Evolutionary conservation across 164 flowering plant genomes (phyloP), one percentile per base, ranked within the genome.

Genomic region (Litsea cubeba): DNA sequence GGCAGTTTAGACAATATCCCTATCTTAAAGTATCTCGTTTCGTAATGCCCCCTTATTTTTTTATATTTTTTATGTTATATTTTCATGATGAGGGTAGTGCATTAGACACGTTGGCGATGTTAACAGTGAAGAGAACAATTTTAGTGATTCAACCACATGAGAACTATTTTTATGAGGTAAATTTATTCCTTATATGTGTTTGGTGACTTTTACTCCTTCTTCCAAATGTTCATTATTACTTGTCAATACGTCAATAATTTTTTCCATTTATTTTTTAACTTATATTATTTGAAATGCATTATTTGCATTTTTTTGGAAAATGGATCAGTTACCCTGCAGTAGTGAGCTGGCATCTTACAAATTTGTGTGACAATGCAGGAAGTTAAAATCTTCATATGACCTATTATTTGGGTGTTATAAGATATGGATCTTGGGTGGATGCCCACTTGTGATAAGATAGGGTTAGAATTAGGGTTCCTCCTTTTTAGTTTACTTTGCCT

Each of bases 321-420:
- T 51, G 58, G 58, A 18, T 51, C 0, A 32, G 40, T 51, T 15
- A 3, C n/a, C 15, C 15, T 51, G 17, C 15, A 14, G 46, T 28
- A 26, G 40, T 2, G 32, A 28, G 68, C 10, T 65, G 2, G 68
- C 10, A 2, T 28, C 68, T 65, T 12, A 28, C 14, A 25, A 2
- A 24, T 65, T 65, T 65, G 40, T 65, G 14, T 24, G 40, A 25
- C 18, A 25, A 69, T 79, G 87, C 90, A 93, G 96, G 86, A 93
- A 93, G 99, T 75, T 95, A 85, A 96, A 91, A 77, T 87, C 99
- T 1, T 86, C 98, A 3, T 93, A 91, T 73, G 84, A 95, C 62
- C 2, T 89, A 81, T 72, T 95, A 78, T 91, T 95, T 76, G 99
- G 96, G 26, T 25, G 1, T 25, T 25, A n/a, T n/a, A n/a, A n/a